These are phyloP conservation scores for Grammothele lineata DNA, from an alignment of 768 basidiomycete genomes.

Conservation along the genomic window DNA sequence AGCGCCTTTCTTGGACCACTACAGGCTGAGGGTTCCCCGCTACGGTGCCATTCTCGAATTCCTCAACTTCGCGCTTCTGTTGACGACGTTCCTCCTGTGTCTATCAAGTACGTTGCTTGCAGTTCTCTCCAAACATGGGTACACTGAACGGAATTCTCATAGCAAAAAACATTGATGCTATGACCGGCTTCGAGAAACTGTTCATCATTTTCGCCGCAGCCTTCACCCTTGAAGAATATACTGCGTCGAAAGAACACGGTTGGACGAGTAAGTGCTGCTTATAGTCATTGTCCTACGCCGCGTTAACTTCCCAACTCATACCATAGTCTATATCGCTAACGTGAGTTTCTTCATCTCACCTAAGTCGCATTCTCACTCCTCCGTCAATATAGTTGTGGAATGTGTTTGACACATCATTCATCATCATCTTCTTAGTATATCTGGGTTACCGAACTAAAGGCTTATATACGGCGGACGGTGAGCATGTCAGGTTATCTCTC, in stretches of 20 bases:
- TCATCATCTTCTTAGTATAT: conserved; percentile 66
- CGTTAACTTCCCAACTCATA: not conserved
- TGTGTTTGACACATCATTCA: conserved; percentile 77
- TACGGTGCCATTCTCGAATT: conserved; percentile 79
- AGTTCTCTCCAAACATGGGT: too few relatives aligned
- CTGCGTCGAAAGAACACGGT: conserved; percentile 80
- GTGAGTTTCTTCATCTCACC: conserved; percentile 44
- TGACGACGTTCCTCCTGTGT: conserved; percentile 69
- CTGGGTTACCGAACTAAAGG: conserved; percentile 62
- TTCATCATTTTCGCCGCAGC: conserved; percentile 77
- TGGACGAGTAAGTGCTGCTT: conserved; percentile 66
- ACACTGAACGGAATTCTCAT: not conserved
- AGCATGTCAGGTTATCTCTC: conserved; percentile 9
- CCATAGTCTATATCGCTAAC: conserved; percentile 76
- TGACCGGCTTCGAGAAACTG: conserved; percentile 61
- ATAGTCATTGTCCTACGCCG: not conserved
- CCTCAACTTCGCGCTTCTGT: conserved; percentile 64
- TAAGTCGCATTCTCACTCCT: too few relatives aligned
- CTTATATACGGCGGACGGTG: conserved; percentile 49
- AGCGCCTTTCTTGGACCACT: conserved; percentile 80
- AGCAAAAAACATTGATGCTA: conserved; percentile 45
- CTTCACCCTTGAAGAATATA: conserved; percentile 84
- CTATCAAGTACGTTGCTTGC: conserved; percentile 59
- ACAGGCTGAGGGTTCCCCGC: conserved; percentile 78
- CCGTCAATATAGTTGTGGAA: conserved; percentile 79